A percentile compares a stretch with the other conserved stretches of the same genome.
Evolutionary conservation across 495 filamentous ascomycete species (phyloP).

Genomic region (Penicillium antarcticum): DNA sequence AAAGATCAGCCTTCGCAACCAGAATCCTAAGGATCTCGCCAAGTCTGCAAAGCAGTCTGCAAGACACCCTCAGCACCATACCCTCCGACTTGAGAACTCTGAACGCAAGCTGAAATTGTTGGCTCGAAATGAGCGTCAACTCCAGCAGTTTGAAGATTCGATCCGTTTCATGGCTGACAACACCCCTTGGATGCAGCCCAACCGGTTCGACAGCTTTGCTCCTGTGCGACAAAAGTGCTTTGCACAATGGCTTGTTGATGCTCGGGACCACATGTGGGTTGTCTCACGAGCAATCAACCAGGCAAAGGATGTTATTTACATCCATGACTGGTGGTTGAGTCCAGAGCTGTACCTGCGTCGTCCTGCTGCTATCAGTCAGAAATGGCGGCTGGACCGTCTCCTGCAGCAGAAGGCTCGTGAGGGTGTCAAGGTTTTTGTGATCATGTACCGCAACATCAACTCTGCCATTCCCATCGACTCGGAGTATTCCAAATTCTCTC

Average conservation of each 20-base stretch:
- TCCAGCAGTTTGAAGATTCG: conserved; percentile 91
- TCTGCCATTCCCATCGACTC: conserved; percentile 97
- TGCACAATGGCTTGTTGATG: conserved; percentile 97
- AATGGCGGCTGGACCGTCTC: conserved; percentile 95
- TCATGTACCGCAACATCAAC: conserved; percentile 98
- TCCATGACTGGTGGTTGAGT: conserved; percentile 99
- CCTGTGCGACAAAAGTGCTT: conserved; percentile 82
- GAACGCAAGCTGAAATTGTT: conserved; percentile 89
- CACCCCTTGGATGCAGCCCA: conserved; percentile 75
- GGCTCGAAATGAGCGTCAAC: conserved; percentile 82
- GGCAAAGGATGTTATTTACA: conserved; percentile 97
- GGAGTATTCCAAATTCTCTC: conserved; percentile 97
- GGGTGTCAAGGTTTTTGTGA: conserved; percentile 97
- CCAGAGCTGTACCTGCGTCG: conserved; percentile 95
- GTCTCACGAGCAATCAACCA: conserved; percentile 96
- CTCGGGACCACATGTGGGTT: conserved; percentile 98
- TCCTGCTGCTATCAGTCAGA: conserved; percentile 94
- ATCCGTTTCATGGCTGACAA: conserved; percentile 77
- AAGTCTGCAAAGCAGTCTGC: conserved; percentile 58
- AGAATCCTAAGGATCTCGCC: conserved; percentile 65
- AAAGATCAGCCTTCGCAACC: conserved; percentile 53
- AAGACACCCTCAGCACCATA: conserved; percentile 76
- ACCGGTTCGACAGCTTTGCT: conserved; percentile 92
- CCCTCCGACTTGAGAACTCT: conserved; percentile 76
- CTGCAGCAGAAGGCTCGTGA: conserved; percentile 89